A percentile compares a stretch with the other conserved stretches of the same genome.
These are phyloP conservation scores for Pseudogymnoascus sp. DNA, from an alignment of 2,329 filamentous ascomycete genomes.

Conservation along the genomic window DNA sequence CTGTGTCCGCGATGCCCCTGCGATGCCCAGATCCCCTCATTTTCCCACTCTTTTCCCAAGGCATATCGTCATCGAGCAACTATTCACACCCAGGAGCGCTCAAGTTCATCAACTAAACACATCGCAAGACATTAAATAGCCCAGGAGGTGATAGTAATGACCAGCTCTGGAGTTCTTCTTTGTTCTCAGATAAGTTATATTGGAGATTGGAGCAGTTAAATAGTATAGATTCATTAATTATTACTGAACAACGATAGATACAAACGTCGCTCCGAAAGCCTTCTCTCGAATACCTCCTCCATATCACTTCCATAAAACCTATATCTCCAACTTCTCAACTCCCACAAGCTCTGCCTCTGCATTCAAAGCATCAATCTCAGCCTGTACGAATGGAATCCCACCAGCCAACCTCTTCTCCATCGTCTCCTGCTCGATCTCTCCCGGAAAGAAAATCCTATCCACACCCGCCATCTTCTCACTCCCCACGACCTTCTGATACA, in stretches of 20 bases:
- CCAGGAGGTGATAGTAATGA: neutral
- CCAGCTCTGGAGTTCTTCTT: neutral
- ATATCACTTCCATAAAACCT: neutral
- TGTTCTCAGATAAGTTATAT: neutral
- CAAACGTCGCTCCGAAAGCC: neutral
- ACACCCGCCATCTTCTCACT: slow-evolving; percentile 50
- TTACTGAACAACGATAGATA: neutral
- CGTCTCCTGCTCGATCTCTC: slow-evolving; percentile 54
- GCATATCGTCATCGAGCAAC: neutral
- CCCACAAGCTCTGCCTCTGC: slow-evolving; percentile 45
- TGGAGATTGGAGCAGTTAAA: neutral
- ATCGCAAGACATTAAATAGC: neutral
- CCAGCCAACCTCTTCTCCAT: slow-evolving; percentile 45
- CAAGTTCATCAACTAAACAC: neutral
- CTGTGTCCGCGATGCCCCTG: neutral
- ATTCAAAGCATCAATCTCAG: slow-evolving; percentile 51
- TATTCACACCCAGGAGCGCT: neutral
- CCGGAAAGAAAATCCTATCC: slow-evolving; percentile 55
- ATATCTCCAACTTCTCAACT: slow-evolving; percentile 18
- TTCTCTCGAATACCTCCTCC: neutral
- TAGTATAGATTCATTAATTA: slow-evolving; percentile 7
- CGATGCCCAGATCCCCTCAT: neutral
- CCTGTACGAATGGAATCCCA: slow-evolving; percentile 54
- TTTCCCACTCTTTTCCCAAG: neutral
- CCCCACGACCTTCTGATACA: slow-evolving; percentile 49